phyloP scores from a whole-genome alignment of 345 rosid genomes.

The Eucalyptus sideroxylon region DNA sequence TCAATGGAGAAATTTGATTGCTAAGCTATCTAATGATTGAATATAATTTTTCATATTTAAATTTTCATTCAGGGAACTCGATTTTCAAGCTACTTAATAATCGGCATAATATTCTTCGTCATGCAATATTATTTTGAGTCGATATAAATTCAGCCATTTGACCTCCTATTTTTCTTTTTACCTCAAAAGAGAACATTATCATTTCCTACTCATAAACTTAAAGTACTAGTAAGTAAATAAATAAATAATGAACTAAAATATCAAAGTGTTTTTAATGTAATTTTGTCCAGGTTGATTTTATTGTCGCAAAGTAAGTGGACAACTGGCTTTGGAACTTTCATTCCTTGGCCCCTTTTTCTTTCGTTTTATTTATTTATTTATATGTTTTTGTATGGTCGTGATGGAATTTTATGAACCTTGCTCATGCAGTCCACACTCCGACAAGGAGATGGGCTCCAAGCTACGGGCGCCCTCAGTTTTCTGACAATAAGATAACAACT shows the following conservation, averaged over 20 bases:
- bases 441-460: not conserved
- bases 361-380: not conserved
- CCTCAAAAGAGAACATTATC: not conserved
- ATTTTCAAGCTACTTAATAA: not conserved
- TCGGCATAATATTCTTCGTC: not conserved
- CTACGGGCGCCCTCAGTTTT: not conserved
- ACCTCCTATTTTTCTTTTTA: not conserved
- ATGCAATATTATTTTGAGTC: not conserved
- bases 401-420: not conserved
- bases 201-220: not conserved
- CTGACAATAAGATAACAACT: not conserved
- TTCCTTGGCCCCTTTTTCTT: not conserved
- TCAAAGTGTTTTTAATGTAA: not conserved
- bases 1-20: not conserved
- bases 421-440: not conserved
- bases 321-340: not conserved
- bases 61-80: accelerated
- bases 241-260: not conserved
- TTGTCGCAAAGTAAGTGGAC: not conserved
- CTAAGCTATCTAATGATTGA: not conserved
- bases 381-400: not conserved
- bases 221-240: not conserved
- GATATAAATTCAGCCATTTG: accelerated
- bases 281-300: not conserved
- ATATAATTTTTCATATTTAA: not conserved